Evolutionary conservation across 2,329 filamentous ascomycete genomes (phyloP), one percentile per base, ranked within the genome.

Genomic region (Botrytis paeoniae): DNA sequence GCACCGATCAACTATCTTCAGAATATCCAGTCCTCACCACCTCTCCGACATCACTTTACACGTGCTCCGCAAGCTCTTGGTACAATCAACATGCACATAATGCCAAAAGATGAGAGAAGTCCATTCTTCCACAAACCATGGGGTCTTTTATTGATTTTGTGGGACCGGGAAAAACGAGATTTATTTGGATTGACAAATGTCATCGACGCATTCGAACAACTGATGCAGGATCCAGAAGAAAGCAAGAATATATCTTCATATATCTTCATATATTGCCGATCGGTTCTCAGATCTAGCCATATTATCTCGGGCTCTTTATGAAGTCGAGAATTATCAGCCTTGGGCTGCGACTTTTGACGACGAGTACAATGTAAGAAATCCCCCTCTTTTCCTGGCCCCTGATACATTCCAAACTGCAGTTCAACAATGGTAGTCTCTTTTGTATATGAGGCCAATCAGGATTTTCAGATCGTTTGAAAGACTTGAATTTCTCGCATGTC

Each of bases 341-440:
- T 64, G 62, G 62, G 62, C 62, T 22, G 39, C 62, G 29, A 64
- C 62, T 45, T 64, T 64, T 16, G n/a, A 64, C 7, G 25, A 64
- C 18, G n/a, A 65, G 25, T 48, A 8, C 62, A 65, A 35, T 25
- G 41, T 35, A 35, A 65, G 62, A 25, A 25, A 37, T 35, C 16
- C 32, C 9, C 20, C 25, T 4, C 5, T 48, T 25, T 45, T 35
- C 20, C 18, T 14, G 1, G 0, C 9, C 20, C 5, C 22, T 37
- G 9, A 12, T 22, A 8, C 8, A 37, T 3, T 60, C 57, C 2
- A 25, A 7, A 25, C 9, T 60, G 32, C 1, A 37, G 20, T 37
- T 20, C 20, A 22, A 29, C n/a, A 4, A 57, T 57, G n/a, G 16
- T 0, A 29, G 12, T 16, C 12, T 57, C 14, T 16, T 57, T 39